Percentiles rank a stretch among this genome's conserved stretches.
These are phyloP conservation scores for Aspergillus versicolor DNA, from an alignment of 2,329 filamentous ascomycete species.

Conservation along the genomic window DNA sequence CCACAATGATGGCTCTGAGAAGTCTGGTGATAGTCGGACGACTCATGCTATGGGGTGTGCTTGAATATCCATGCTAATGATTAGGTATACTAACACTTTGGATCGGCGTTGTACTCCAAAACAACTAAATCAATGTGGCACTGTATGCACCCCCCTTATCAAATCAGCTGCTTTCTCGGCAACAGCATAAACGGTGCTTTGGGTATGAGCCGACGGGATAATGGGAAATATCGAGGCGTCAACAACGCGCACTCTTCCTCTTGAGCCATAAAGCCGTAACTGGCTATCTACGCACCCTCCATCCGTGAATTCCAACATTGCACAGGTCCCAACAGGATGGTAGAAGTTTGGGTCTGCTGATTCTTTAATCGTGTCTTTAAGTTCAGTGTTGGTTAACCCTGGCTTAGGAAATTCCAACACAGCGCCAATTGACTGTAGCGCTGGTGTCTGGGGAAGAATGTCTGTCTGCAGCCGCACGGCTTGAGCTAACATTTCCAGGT, in stretches of 20 bases:
- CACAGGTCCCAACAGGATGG: slow-evolving; percentile 2
- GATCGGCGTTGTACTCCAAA: too few species aligned
- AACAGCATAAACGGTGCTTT: slow-evolving; percentile 5
- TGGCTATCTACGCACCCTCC: slow-evolving; percentile 1
- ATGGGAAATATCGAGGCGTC: slow-evolving; percentile 1
- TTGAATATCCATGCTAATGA: too few species aligned
- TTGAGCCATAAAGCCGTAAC: neutral
- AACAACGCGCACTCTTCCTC: neutral
- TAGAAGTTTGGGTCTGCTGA: neutral
- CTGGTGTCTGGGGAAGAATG: neutral
- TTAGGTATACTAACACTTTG: too few species aligned
- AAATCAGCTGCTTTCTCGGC: slow-evolving; percentile 3
- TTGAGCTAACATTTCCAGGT: neutral
- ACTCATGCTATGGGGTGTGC: too few species aligned
- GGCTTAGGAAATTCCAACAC: neutral
- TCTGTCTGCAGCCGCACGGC: neutral
- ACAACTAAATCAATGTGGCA: too few species aligned
- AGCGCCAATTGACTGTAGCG: neutral
- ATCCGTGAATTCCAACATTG: neutral
- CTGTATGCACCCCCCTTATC: neutral
- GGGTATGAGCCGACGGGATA: neutral
- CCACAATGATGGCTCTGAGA: too few species aligned
- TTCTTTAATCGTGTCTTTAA: neutral
- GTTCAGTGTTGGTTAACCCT: neutral
- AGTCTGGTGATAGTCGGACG: too few species aligned